Evolutionary conservation across 192 early-diverging fungal species (phyloP).

Genomic region (Backusella westeae): DNA sequence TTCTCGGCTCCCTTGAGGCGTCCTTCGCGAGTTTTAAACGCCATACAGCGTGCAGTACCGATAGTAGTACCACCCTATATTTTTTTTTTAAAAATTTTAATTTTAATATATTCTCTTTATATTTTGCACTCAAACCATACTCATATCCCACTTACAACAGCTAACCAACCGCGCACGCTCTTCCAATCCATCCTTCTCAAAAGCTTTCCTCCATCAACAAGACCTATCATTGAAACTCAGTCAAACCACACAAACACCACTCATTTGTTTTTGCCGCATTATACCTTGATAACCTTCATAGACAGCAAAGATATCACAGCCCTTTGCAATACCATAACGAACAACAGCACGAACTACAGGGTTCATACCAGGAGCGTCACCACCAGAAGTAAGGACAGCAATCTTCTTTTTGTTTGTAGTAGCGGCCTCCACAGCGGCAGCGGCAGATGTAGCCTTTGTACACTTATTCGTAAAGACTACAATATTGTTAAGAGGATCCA

Average conservation of each 20-base stretch:
- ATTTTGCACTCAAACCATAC: neutral
- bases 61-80: conserved; percentile 90
- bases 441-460: neutral
- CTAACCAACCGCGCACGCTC: conserved; percentile 86
- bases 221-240: conserved; percentile 46
- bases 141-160: conserved; percentile 45
- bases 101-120: neutral
- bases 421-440: conserved; percentile 6
- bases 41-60: conserved; percentile 87
- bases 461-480: conserved; percentile 63
- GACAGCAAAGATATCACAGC: conserved; percentile 84
- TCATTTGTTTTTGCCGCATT: neutral
- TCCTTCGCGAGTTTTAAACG: conserved; percentile 85
- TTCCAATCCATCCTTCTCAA: conserved; percentile 85
- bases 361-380: conserved; percentile 97
- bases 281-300: conserved; percentile 94
- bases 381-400: conserved; percentile 92
- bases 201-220: conserved; percentile 89
- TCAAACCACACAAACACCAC: neutral
- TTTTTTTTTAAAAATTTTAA: neutral
- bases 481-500: conserved; percentile 83
- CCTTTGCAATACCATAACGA: conserved; percentile 80
- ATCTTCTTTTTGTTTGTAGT: conserved; percentile 64
- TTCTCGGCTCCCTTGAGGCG: conserved; percentile 81
- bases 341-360: conserved; percentile 92